phyloP scores from a whole-genome alignment of 2,329 filamentous ascomycete species.

The Ploettnerulaceae sp. region DNA sequence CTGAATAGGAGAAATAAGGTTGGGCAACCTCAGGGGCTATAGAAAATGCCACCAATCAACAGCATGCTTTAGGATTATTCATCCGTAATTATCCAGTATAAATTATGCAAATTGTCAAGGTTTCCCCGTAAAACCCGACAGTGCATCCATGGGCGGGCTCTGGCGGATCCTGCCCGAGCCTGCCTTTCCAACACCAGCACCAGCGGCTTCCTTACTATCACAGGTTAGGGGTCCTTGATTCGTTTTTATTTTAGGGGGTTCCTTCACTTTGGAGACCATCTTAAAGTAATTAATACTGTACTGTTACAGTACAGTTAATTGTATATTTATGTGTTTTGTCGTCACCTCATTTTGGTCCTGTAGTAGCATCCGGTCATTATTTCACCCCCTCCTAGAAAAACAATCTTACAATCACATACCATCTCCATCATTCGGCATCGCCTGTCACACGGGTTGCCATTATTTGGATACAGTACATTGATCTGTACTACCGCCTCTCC shows the following conservation, averaged over 20 bases:
- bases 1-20: conserved; percentile 7
- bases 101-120: conserved; percentile 14
- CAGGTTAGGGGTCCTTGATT: background rate
- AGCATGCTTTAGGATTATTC: background rate
- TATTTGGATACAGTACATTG: conserved; percentile 15
- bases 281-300: no score
- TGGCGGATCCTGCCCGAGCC: background rate
- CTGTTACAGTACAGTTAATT: no score
- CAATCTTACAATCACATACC: background rate
- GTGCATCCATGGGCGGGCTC: background rate
- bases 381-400: conserved; percentile 2
- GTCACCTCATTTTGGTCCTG: background rate
- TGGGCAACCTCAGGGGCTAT: conserved; percentile 2
- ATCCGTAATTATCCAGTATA: conserved; percentile 10
- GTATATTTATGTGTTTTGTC: background rate
- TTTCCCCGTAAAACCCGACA: conserved; percentile 12
- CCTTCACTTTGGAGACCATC: background rate
- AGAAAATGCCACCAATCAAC: conserved; percentile 4
- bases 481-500: conserved; percentile 1
- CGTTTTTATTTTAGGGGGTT: background rate
- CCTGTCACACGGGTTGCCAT: background rate
- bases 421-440: background rate
- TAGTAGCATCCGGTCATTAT: conserved; percentile 7
- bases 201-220: background rate
- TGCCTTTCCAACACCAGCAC: background rate